Conservation (phyloP, 768 basidiomycete genomes). For the Leucosporidium scottii region DNA sequence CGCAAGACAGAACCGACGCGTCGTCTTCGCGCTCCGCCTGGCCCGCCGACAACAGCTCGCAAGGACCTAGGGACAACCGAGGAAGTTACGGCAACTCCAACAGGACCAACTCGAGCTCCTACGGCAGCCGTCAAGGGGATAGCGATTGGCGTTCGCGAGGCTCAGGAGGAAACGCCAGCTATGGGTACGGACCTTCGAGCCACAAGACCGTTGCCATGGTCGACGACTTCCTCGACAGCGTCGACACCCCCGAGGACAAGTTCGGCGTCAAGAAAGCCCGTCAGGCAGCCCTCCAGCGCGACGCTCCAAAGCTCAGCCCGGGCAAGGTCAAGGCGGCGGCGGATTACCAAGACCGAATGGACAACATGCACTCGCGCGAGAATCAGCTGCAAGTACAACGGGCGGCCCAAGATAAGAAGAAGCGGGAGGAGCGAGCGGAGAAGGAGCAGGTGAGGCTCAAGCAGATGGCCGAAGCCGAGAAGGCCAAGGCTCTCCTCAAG, state of each 20-base stretch:
- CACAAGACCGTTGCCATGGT: too few relatives aligned
- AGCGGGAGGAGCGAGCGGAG: neutral
- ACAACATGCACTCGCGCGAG: neutral
- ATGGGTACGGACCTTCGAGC: neutral
- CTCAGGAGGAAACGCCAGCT: neutral
- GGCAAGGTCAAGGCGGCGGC: neutral
- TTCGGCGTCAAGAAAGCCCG: neutral
- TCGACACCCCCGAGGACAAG: too few relatives aligned
- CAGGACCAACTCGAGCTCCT: too few relatives aligned
- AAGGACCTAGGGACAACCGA: too few relatives aligned
- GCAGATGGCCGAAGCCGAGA: too few relatives aligned
- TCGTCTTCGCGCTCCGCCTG: too few relatives aligned
- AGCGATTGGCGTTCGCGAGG: neutral
- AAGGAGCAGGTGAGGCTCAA: neutral
- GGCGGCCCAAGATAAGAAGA: neutral
- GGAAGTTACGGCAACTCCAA: too few relatives aligned
- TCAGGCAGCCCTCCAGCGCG: neutral
- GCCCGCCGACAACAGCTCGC: too few relatives aligned
- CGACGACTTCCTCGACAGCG: too few relatives aligned
- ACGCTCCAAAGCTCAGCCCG: neutral
- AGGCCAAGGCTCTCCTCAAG: too few relatives aligned
- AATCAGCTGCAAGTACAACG: neutral
- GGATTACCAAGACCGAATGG: neutral
- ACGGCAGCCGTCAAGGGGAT: neutral
- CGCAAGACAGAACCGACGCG: too few relatives aligned